phyloP scores from a whole-genome alignment of 2,329 filamentous ascomycete genomes.

The Trichoderma atroviride region DNA sequence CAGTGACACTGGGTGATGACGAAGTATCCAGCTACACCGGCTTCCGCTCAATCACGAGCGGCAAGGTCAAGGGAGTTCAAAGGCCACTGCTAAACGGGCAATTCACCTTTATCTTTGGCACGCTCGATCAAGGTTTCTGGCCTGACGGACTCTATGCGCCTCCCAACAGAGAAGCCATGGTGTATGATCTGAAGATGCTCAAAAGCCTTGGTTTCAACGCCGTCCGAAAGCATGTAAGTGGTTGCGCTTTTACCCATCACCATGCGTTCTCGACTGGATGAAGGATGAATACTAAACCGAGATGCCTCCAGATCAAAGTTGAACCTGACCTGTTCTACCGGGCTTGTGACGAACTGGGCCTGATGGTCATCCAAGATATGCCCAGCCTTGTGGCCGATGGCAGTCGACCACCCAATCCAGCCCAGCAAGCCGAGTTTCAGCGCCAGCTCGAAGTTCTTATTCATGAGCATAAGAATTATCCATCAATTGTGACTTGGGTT shows the following conservation, averaged over 20 bases:
- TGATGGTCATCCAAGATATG: slow-evolving; percentile 74
- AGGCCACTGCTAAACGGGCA: slow-evolving; percentile 69
- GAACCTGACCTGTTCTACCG: slow-evolving; percentile 69
- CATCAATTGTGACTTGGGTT: slow-evolving; percentile 67
- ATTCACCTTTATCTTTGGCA: slow-evolving; percentile 68
- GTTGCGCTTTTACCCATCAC: background rate
- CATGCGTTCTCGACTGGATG: background rate
- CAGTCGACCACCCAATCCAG: slow-evolving; percentile 43
- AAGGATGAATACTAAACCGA: background rate
- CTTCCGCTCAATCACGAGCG: slow-evolving; percentile 65
- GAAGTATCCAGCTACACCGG: slow-evolving; percentile 66
- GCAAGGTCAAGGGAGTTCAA: slow-evolving; percentile 58
- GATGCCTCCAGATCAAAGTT: slow-evolving; percentile 60
- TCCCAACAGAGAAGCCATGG: slow-evolving; percentile 68
- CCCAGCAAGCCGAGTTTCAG: slow-evolving; percentile 65
- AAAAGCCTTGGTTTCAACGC: slow-evolving; percentile 71
- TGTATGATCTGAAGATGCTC: slow-evolving; percentile 64
- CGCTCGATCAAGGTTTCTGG: slow-evolving; percentile 72
- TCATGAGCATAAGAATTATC: slow-evolving; percentile 64
- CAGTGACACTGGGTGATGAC: slow-evolving; percentile 56
- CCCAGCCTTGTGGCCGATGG: slow-evolving; percentile 54
- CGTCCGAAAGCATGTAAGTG: slow-evolving; percentile 67
- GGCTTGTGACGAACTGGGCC: slow-evolving; percentile 66
- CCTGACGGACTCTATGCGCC: slow-evolving; percentile 69
- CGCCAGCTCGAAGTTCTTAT: slow-evolving; percentile 65